Conservation (phyloP, 1,284 basidiomycete species). For the Gastroboletus turbinatus region DNA sequence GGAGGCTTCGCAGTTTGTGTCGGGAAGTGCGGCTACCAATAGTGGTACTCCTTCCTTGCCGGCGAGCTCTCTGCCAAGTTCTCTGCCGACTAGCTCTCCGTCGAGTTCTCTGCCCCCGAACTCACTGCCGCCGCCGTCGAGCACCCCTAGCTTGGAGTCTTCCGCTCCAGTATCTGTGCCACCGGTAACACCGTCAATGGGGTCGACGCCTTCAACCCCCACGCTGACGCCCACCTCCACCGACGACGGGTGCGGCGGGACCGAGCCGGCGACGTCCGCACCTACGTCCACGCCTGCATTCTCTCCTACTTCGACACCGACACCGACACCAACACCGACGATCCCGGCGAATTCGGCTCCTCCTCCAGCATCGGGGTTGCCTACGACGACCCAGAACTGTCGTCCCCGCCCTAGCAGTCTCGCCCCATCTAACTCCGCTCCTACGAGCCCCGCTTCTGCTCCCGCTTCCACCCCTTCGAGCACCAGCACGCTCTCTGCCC, state of each 20-base stretch:
- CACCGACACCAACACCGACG: background rate
- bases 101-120: background rate
- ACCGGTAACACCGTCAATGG: background rate
- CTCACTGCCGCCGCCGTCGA: background rate
- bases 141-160: background rate
- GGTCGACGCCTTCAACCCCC: background rate
- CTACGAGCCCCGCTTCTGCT: background rate
- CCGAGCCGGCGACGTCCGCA: background rate
- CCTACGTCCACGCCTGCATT: background rate
- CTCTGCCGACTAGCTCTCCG: background rate
- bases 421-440: background rate
- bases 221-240: background rate
- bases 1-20: slow-evolving; percentile 22
- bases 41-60: background rate
- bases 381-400: background rate
- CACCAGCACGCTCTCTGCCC: background rate
- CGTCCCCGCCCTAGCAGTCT: slow-evolving; percentile 1
- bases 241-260: background rate
- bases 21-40: background rate
- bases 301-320: background rate
- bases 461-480: background rate
- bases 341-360: background rate
- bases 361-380: background rate
- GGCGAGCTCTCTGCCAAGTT: background rate
- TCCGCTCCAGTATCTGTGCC: background rate